Evolutionary conservation across 352 stramenopile species (phyloP), one percentile per base, ranked within the genome.

Genomic region (Pythium brachiatum): DNA sequence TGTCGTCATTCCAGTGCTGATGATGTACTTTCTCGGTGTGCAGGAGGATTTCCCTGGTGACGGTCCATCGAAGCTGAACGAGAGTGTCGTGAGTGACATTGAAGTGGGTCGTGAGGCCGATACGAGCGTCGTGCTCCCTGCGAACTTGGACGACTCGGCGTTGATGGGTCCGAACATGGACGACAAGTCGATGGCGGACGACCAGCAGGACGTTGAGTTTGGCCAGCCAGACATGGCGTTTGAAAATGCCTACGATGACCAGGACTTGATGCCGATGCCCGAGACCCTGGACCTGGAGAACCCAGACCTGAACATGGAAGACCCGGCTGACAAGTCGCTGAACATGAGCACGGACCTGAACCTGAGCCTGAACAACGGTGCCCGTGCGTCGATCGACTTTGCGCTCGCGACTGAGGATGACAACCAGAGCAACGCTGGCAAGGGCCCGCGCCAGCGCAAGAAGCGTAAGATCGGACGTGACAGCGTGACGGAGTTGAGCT

Each of bases 401-500:
- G 81, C 77, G 6, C 63, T 92, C 39, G 69, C 57, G 0, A 78
- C 77, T 57, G 70, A 75, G 8, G 73, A 86, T 34, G 72, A 81
- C 32, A 68, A 61, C 0, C 47, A 66, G 8, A 41, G 20, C 4
- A 57, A 76, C 31, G 51, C 9, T 18, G 29, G 15, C 15, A 64
- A 50, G 46, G 54, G 65, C 3, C 63, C 59, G 0, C 74, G 76
- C 27, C 82, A 81, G 25, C 87, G 81, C 57, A 95, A 93, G 71
- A 93, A 93, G 67, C 83, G 87, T 16, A 90, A 89, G 51, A 88
- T 95, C 36, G 76, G 69, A 36, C 87, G 83, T 21, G 87, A 95
- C 60, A 90, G 69, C 16, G 77, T 89, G 20, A 96, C 82, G 7
- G 82, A 96, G 57, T 62, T 96, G 16, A 90, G 73, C 29, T 91